phyloP scores from a whole-genome alignment of 2,329 filamentous ascomycete species.

The Neofusicoccum kwambonambiense region DNA sequence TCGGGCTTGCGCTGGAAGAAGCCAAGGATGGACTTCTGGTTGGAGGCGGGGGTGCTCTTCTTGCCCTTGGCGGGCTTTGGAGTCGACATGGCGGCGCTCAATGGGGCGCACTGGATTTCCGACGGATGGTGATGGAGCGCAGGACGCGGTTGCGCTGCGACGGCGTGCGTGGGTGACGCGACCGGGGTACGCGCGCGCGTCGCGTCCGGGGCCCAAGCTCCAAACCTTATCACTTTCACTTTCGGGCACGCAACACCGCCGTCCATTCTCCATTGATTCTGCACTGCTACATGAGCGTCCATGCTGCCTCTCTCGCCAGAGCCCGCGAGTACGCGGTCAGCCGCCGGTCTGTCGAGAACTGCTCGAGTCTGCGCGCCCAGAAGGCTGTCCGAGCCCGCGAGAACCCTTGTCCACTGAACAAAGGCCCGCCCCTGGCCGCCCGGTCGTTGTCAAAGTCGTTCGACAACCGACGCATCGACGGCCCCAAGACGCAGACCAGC shows the following conservation, averaged over 20 bases:
- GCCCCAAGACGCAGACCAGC: no score
- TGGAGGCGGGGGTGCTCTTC: conserved; percentile 45
- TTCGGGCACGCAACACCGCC: neutral
- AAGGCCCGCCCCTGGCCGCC: no score
- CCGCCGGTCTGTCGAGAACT: no score
- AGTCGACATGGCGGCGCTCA: conserved; percentile 33
- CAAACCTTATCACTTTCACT: neutral
- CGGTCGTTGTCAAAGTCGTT: no score
- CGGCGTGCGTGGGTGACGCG: neutral
- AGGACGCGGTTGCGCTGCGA: neutral
- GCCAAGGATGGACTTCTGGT: conserved; percentile 71
- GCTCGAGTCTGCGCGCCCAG: no score
- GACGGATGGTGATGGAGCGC: neutral
- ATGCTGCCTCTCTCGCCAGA: no score
- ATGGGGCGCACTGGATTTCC: neutral
- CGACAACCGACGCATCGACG: no score
- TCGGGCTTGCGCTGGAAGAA: conserved; percentile 69
- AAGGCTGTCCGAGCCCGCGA: no score
- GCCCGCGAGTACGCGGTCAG: no score
- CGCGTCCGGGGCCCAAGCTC: neutral
- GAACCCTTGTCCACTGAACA: no score
- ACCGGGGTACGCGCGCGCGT: conserved; percentile 1
- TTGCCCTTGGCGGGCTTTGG: conserved; percentile 46
- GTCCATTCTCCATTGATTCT: no score
- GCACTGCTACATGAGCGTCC: no score